These are phyloP conservation scores for Solanum paucissectum DNA, from an alignment of 257 asterid genomes.

Conservation along the genomic window DNA sequence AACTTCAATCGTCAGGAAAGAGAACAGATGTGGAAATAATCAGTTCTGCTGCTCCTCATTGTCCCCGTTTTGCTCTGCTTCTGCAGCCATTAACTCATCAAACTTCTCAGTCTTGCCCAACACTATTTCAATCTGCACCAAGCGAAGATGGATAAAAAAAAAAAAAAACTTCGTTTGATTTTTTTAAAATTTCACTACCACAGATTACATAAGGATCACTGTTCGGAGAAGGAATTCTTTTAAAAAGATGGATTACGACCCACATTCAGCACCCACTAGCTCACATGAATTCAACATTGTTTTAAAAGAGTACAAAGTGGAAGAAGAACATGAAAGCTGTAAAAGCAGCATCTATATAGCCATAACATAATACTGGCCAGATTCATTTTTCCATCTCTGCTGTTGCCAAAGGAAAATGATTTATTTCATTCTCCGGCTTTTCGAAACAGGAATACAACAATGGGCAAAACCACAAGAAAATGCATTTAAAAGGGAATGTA, in stretches of 20 bases:
- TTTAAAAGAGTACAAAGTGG: not conserved
- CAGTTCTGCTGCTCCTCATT: conserved; percentile 35
- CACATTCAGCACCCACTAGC: not conserved
- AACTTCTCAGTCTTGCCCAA: conserved; percentile 40
- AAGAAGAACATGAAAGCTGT: not conserved
- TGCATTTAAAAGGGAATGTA: not conserved
- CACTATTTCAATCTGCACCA: conserved; percentile 43
- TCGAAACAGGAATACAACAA: not conserved
- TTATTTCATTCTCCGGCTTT: not conserved
- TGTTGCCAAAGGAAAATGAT: not conserved
- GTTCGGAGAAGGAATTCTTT: not conserved
- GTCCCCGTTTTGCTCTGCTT: conserved; percentile 33
- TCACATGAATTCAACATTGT: not conserved
- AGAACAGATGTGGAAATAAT: not conserved
- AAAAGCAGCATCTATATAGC: not conserved
- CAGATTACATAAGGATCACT: not conserved
- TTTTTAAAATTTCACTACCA: not conserved
- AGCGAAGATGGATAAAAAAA: not conserved
- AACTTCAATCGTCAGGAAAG: not conserved
- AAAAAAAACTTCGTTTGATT: not conserved
- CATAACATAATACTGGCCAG: not conserved
- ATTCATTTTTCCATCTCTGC: not conserved
- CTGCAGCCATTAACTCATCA: conserved; percentile 56
- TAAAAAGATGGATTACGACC: not conserved
- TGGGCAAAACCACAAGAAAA: not conserved